Conservation (phyloP, 1,284 basidiomycete genomes). For the Moniliophthora roreri region DNA sequence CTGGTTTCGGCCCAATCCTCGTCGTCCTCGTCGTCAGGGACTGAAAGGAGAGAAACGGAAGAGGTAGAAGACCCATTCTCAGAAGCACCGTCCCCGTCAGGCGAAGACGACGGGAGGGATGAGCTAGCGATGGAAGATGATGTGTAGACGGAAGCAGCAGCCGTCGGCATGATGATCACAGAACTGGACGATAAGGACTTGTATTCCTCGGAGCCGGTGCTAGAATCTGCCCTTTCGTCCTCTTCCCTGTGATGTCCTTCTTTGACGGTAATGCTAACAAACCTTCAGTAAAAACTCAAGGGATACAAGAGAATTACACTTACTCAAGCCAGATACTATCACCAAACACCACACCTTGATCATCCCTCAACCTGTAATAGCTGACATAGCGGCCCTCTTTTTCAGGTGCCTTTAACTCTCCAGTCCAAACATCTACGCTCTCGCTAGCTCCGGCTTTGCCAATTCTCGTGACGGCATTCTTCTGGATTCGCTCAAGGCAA, state of each 20-base stretch:
- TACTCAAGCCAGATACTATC: conserved; percentile 77
- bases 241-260: conserved; percentile 44
- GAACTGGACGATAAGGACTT: too few species aligned
- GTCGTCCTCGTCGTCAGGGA: too few species aligned
- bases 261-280: conserved; percentile 59
- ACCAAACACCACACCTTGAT: conserved; percentile 62
- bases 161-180: not conserved
- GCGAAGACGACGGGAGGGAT: too few species aligned
- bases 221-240: conserved; percentile 15
- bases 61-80: too few species aligned
- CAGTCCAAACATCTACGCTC: conserved; percentile 64
- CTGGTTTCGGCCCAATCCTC: too few species aligned
- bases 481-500: conserved; percentile 35
- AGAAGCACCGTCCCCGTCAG: too few species aligned
- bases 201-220: too few species aligned
- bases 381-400: conserved; percentile 67
- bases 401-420: conserved; percentile 83
- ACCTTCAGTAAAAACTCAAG: conserved; percentile 7
- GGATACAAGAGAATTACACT: conserved; percentile 20
- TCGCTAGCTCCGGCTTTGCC: conserved; percentile 55
- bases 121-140: too few species aligned
- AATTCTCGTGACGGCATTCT: conserved; percentile 38
- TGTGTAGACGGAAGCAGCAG: too few species aligned
- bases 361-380: conserved; percentile 73
- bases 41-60: too few species aligned